Evolutionary conservation across 2,329 filamentous ascomycete species (phyloP).

Genomic region (Aspergillus aculeatinus): DNA sequence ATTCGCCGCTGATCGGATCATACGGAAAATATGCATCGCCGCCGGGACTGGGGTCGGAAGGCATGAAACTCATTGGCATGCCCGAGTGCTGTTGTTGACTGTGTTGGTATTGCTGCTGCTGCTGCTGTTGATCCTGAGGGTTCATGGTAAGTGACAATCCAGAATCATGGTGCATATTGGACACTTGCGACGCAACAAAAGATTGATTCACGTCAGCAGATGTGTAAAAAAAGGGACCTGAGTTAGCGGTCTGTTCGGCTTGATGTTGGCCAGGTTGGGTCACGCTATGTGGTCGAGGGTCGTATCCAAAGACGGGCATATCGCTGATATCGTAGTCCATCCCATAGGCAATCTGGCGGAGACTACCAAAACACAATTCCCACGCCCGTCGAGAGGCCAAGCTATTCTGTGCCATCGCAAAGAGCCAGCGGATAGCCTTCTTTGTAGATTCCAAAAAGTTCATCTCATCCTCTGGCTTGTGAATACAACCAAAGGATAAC

Average conservation of each 20-base stretch:
- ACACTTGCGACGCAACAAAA: neutral
- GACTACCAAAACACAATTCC: constrained; percentile 40
- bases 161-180: neutral
- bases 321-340: constrained; percentile 39
- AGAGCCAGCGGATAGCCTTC: constrained; percentile 46
- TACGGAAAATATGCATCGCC: constrained; percentile 39
- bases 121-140: neutral
- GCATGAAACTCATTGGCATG: constrained; percentile 5
- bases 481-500: constrained; percentile 45
- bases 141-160: neutral
- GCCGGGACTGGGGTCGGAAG: constrained; percentile 13
- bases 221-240: neutral
- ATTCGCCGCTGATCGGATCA: constrained; percentile 40
- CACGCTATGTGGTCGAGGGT: constrained; percentile 11
- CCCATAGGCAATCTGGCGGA: constrained; percentile 35
- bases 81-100: neutral
- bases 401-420: constrained; percentile 40
- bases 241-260: neutral
- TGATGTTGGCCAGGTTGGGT: constrained; percentile 11
- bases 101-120: neutral
- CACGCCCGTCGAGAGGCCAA: constrained; percentile 43
- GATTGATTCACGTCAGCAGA: neutral
- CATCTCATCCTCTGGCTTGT: constrained; percentile 42
- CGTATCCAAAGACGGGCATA: constrained; percentile 29
- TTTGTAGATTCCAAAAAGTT: constrained; percentile 39